Evolutionary conservation across 1,284 basidiomycete species (phyloP).

Genomic region (Heterobasidion occidentale): DNA sequence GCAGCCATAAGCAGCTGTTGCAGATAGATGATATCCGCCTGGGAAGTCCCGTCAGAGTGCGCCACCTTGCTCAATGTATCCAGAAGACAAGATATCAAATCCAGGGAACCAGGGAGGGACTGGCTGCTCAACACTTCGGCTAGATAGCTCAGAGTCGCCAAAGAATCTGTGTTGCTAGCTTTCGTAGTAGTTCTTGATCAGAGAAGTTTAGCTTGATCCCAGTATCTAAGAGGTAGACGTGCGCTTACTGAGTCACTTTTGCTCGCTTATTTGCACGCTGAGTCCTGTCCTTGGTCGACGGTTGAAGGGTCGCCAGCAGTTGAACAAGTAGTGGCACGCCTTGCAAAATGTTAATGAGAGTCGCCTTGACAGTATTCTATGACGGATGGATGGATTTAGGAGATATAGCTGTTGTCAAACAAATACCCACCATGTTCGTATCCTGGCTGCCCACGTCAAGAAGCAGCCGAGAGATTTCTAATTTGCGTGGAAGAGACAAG

Average conservation of each 20-base stretch:
- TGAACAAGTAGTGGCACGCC: conserved; percentile 48
- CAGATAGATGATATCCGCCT: conserved; percentile 70
- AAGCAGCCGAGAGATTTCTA: conserved; percentile 46
- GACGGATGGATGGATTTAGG: background rate
- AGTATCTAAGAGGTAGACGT: background rate
- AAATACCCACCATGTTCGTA: conserved; percentile 36
- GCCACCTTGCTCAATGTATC: conserved; percentile 69
- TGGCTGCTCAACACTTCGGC: conserved; percentile 67
- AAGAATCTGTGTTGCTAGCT: background rate
- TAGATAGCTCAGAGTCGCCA: conserved; percentile 39
- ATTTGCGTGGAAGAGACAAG: conserved; percentile 44
- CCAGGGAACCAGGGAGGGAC: conserved; percentile 57
- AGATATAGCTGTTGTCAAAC: background rate
- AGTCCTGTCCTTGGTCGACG: conserved; percentile 28
- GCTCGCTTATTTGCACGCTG: conserved; percentile 54
- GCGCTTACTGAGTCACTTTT: conserved; percentile 48
- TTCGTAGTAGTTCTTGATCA: conserved; percentile 11
- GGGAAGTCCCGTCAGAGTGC: conserved; percentile 37
- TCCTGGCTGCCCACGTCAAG: conserved; percentile 40
- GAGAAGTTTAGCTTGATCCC: conserved; percentile 17
- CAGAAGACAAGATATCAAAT: conserved; percentile 68
- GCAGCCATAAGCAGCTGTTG: conserved; percentile 84
- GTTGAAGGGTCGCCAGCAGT: conserved; percentile 52
- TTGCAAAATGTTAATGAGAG: conserved; percentile 38
- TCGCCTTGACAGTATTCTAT: conserved; percentile 42